phyloP scores from a whole-genome alignment of 805 yeast species.

The Wickerhamomyces bisporus region DNA sequence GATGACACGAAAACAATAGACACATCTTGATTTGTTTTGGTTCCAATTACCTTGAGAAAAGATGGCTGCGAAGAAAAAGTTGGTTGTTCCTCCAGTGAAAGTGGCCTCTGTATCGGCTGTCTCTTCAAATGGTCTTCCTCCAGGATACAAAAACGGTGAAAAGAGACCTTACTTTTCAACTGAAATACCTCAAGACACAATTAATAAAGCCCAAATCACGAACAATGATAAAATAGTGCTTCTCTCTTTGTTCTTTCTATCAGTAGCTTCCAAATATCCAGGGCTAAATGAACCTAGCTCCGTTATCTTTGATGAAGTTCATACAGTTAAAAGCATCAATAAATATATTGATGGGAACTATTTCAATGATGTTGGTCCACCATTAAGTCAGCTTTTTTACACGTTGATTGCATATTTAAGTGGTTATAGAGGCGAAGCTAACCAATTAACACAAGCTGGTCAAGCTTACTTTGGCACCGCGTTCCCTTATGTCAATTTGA shows the following conservation, averaged over 20 bases:
- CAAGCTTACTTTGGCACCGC: conserved; percentile 8
- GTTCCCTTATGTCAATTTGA: conserved; percentile 49
- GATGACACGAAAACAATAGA: background rate
- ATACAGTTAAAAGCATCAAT: conserved; percentile 34
- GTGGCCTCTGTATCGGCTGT: background rate
- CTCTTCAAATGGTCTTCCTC: conserved; percentile 12
- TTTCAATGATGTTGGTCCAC: conserved; percentile 72
- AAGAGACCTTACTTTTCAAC: conserved; percentile 29
- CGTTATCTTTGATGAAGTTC: conserved; percentile 47
- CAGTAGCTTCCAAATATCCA: conserved; percentile 26
- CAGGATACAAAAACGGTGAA: conserved; percentile 29
- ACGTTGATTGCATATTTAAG: conserved; percentile 46
- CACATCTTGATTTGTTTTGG: no score
- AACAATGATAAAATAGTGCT: conserved; percentile 15
- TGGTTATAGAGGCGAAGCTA: conserved; percentile 42
- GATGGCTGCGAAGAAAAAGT: conserved; percentile 13
- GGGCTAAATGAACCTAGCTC: conserved; percentile 30
- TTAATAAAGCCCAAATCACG: conserved; percentile 11
- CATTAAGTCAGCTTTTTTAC: conserved; percentile 56
- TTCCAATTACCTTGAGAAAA: background rate
- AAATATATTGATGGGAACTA: conserved; percentile 52
- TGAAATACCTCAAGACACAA: conserved; percentile 11
- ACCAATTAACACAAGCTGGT: conserved; percentile 12
- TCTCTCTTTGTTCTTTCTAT: conserved; percentile 20
- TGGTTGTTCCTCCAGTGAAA: background rate